Conservation (phyloP, 2,329 filamentous ascomycete species). For the Pseudogymnoascus sp. region DNA sequence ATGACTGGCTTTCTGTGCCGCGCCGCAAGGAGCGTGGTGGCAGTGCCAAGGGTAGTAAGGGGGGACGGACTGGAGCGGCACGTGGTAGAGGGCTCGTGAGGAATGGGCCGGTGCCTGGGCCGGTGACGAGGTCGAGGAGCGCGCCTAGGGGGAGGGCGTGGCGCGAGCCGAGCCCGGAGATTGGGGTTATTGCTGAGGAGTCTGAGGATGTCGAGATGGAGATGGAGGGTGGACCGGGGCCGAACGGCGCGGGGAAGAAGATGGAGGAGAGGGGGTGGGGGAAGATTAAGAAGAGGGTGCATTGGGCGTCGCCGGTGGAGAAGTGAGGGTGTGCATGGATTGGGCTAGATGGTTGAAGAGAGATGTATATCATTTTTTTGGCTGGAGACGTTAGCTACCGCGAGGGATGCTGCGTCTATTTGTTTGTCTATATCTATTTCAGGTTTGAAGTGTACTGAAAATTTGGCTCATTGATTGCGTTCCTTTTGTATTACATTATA, state of each 20-base stretch:
- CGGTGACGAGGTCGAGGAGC: slow-evolving; percentile 19
- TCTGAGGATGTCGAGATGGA: slow-evolving; percentile 5
- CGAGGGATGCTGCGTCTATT: slow-evolving; percentile 1
- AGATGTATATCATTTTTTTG: background rate
- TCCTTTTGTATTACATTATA: background rate
- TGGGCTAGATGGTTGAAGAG: background rate
- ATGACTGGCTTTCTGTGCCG: slow-evolving; percentile 5
- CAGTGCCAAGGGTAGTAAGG: background rate
- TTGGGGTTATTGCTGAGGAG: slow-evolving; percentile 26
- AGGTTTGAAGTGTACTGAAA: background rate
- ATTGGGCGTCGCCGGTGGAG: slow-evolving; percentile 20
- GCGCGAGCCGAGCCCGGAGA: slow-evolving; percentile 26
- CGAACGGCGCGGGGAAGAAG: background rate
- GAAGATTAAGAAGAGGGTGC: slow-evolving; percentile 26
- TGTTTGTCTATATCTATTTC: background rate
- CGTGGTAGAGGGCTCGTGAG: slow-evolving; percentile 22
- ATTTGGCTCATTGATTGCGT: background rate
- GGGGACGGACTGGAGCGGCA: background rate
- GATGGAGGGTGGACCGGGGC: background rate
- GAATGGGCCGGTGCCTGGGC: slow-evolving; percentile 11
- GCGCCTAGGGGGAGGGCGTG: slow-evolving; percentile 23
- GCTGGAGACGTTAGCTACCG: background rate
- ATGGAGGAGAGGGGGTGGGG: background rate
- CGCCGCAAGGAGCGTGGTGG: background rate
- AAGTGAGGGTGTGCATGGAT: background rate